These are phyloP conservation scores for Botrytis deweyae DNA, from an alignment of 2,329 filamentous ascomycete species.

Conservation along the genomic window DNA sequence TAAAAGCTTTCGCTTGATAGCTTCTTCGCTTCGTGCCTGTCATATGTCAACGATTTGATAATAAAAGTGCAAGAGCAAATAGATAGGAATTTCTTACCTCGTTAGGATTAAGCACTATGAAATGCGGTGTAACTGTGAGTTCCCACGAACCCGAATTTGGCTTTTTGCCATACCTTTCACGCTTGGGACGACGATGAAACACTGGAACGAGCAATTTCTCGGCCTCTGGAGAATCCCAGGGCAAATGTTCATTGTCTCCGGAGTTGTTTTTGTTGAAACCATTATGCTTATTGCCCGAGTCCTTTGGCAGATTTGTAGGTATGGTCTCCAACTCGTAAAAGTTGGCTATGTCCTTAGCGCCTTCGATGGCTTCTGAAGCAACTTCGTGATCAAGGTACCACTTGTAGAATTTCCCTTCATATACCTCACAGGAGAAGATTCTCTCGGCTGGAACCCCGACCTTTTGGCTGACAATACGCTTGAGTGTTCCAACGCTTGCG, in stretches of 20 bases:
- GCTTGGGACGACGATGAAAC: conserved; percentile 55
- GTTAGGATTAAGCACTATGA: conserved; percentile 71
- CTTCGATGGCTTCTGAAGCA: conserved; percentile 70
- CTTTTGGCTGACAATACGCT: conserved; percentile 67
- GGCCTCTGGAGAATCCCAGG: conserved; percentile 61
- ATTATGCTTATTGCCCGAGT: conserved; percentile 34
- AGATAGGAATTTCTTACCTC: conserved; percentile 53
- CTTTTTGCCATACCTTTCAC: conserved; percentile 21
- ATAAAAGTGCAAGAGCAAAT: background rate
- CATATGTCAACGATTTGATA: conserved; percentile 21
- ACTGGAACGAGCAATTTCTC: conserved; percentile 70
- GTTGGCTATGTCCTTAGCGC: conserved; percentile 58
- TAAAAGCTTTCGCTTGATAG: conserved; percentile 77
- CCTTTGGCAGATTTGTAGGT: conserved; percentile 71
- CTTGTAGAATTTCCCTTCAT: conserved; percentile 82
- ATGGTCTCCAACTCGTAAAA: conserved; percentile 75
- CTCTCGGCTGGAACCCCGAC: conserved; percentile 63
- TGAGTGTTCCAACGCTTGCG: conserved; percentile 65
- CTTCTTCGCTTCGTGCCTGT: conserved; percentile 58
- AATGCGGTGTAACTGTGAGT: conserved; percentile 52
- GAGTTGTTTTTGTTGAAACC: conserved; percentile 45
- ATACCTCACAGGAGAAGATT: conserved; percentile 81
- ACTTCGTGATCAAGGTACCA: conserved; percentile 69
- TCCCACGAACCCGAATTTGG: conserved; percentile 39
- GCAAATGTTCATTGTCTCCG: conserved; percentile 48